Evolutionary conservation across 2,329 filamentous ascomycete genomes (phyloP).

Genomic region (Chaetomiaceae sp.): DNA sequence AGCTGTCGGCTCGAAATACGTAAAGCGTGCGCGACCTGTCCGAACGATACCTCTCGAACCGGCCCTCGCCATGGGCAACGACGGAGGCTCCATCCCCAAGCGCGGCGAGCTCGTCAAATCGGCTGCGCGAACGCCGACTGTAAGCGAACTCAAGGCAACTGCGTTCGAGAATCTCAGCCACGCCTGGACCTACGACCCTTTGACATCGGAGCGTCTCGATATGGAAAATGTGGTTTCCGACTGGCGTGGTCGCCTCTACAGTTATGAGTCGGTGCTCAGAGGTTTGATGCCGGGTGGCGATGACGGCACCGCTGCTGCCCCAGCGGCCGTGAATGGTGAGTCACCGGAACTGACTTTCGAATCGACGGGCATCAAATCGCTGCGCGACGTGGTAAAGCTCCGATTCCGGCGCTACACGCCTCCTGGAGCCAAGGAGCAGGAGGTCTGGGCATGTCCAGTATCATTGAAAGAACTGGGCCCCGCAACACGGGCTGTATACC

Average conservation of each 20-base stretch:
- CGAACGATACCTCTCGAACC: not conserved
- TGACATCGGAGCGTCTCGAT: slow-evolving; percentile 73
- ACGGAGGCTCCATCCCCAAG: slow-evolving; percentile 93
- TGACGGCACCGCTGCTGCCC: slow-evolving; percentile 22
- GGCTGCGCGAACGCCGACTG: slow-evolving; percentile 75
- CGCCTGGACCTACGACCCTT: slow-evolving; percentile 79
- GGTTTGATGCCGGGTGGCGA: slow-evolving; percentile 56
- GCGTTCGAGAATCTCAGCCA: slow-evolving; percentile 81
- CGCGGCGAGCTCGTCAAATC: slow-evolving; percentile 94
- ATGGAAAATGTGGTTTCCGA: slow-evolving; percentile 76
- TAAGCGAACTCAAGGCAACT: slow-evolving; percentile 83
- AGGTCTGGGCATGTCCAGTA: slow-evolving; percentile 77
- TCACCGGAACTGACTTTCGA: slow-evolving; percentile 38
- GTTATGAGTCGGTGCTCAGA: slow-evolving; percentile 84
- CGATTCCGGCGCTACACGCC: slow-evolving; percentile 56
- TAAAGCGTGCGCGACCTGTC: no score
- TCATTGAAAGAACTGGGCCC: slow-evolving; percentile 83
- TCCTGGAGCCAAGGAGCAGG: slow-evolving; percentile 40
- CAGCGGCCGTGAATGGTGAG: slow-evolving; percentile 22
- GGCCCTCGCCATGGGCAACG: slow-evolving; percentile 74
- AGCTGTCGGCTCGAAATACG: no score
- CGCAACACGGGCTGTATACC: slow-evolving; percentile 72
- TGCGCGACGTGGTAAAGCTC: slow-evolving; percentile 84
- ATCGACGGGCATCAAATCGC: slow-evolving; percentile 62
- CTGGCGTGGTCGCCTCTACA: slow-evolving; percentile 79